Evolutionary conservation across 2,329 filamentous ascomycete genomes (phyloP), one percentile per base, ranked within the genome.

Genomic region (Calonectria naviculata): DNA sequence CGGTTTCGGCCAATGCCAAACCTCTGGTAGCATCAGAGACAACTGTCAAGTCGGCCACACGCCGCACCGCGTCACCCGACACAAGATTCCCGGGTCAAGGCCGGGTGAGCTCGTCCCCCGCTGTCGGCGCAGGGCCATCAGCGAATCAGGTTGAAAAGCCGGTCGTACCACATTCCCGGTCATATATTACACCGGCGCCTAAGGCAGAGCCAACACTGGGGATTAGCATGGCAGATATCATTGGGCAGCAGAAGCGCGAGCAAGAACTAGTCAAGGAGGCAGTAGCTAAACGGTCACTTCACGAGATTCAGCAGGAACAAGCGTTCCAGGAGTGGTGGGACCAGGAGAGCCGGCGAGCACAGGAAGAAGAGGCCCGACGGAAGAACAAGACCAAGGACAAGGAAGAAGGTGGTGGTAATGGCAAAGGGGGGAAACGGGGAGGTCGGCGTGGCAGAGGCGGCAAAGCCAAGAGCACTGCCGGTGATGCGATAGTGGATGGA

Each of bases 261-360:
- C 97, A 97, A 79, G 91, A 95, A 68, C 89, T 91, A 21, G 92
- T 97, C 71, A 93, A 91, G 65, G 95, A 98, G 80, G 94, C 95
- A 1, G 92, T 92, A 13, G 94, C 95, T 2, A 98, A 97, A 84
- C 90, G 96, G 67, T 97, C 94, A 73, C 85, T 99, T 34, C 92
- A 97, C 79, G 97, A 98, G 73, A 99, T 99, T 70, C 97, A 99
- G 81, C 92, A 97, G 75, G 97, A 99, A 83, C 97, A 99, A 80
- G 95, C 95, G 63, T 99, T 99, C 81, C 94, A 98, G 80, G 92
- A 97, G 81, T 98, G 95, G 95, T 98, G 95, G 95, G 94, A 97
- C 75, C 92, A 93, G 73, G 95, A 98, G 82, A 95, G 92, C 77
- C 88, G 89, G 71, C 88, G 93, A 31, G 90, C 93, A 42, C 92